Evolutionary conservation across 495 filamentous ascomycete species (phyloP), one percentile per base, ranked within the genome.

Genomic region (Neurospora tetraspora): DNA sequence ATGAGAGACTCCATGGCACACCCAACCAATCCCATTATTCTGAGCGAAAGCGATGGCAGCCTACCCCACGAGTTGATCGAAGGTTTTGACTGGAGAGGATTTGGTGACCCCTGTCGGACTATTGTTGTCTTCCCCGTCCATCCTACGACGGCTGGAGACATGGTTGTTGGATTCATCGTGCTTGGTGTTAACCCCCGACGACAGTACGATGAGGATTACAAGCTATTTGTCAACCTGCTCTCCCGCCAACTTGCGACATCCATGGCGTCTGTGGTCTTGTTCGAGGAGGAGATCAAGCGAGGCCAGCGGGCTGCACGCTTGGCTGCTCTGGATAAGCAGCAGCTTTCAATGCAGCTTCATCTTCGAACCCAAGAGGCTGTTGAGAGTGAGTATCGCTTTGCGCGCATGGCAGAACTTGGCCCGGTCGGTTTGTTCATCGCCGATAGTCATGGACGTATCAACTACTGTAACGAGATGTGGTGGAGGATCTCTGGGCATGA

Each of bases 361-460:
- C 82, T 87, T 11, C 84, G 88, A 68, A 92, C 91, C 2, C 87
- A 90, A 77, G 88, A 92, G 79, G 90, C 89, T 3, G 84, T 87
- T 27, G 89, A 92, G 76, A 90, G 86, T 8, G 91, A 93, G 77
- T 88, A 88, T n/a, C 88, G 87, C 70, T 93, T 93, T 77, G 91
- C 90, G 4, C 82, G 89, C 37, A 92, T 93, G 90, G 89, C 90
- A 9, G 91, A 92, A 78, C 91, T 91, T 73, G 88, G 89, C 5
- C 91, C 90, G 9, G 90, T 91, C 1, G 91, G 91, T 10, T 86
- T 93, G 81, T 92, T 93, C 77, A 92, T 92, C 75, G 90, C 90
- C 59, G 84, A 91, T 76, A 83, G 86, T 2, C 72, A 80, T 38
- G 91, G 91, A 0, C 80, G 83, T 39, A 88, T 92, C 71, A 89